Evolutionary conservation across 1,139 yeast species (phyloP).

Genomic region (Magnusiomyces tetraspermus): DNA sequence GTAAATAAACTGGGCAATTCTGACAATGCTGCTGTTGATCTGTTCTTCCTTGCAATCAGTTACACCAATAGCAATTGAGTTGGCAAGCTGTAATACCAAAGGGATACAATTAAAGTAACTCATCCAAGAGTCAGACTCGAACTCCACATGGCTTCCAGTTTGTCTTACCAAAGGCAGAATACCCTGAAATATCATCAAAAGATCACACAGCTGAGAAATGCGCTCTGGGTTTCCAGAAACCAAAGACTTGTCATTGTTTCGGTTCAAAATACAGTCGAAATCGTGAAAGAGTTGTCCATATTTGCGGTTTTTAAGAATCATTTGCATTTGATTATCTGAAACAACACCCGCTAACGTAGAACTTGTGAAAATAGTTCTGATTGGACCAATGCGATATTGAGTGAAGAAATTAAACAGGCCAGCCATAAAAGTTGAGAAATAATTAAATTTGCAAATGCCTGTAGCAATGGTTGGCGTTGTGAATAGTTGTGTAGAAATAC

Average conservation of each 20-base stretch:
- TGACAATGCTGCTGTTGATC: slow-evolving; percentile 21
- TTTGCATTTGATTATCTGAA: slow-evolving; percentile 29
- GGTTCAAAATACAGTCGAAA: slow-evolving; percentile 62
- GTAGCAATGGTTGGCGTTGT: slow-evolving; percentile 78
- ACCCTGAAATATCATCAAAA: slow-evolving; percentile 67
- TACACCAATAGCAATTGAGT: slow-evolving; percentile 32
- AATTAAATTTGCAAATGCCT: slow-evolving; percentile 59
- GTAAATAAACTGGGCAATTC: slow-evolving; percentile 22
- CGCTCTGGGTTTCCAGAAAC: slow-evolving; percentile 29
- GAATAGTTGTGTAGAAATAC: slow-evolving; percentile 75
- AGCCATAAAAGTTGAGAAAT: slow-evolving; percentile 56
- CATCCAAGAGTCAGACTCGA: slow-evolving; percentile 80
- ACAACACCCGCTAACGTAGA: slow-evolving; percentile 28
- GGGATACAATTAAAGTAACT: slow-evolving; percentile 69
- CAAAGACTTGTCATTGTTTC: slow-evolving; percentile 47
- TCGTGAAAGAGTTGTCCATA: slow-evolving; percentile 85
- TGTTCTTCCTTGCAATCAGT: slow-evolving; percentile 17
- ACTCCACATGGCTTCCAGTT: slow-evolving; percentile 76
- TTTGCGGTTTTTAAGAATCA: slow-evolving; percentile 55
- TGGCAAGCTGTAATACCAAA: slow-evolving; percentile 32
- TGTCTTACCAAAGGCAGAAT: slow-evolving; percentile 69
- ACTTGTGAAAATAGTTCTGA: slow-evolving; percentile 32
- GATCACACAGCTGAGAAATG: slow-evolving; percentile 48
- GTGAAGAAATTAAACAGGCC: slow-evolving; percentile 60
- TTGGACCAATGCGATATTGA: slow-evolving; percentile 43